These are phyloP conservation scores for Furculomyces boomerangus DNA, from an alignment of 371 early-diverging fungal genomes.

Conservation along the genomic window DNA sequence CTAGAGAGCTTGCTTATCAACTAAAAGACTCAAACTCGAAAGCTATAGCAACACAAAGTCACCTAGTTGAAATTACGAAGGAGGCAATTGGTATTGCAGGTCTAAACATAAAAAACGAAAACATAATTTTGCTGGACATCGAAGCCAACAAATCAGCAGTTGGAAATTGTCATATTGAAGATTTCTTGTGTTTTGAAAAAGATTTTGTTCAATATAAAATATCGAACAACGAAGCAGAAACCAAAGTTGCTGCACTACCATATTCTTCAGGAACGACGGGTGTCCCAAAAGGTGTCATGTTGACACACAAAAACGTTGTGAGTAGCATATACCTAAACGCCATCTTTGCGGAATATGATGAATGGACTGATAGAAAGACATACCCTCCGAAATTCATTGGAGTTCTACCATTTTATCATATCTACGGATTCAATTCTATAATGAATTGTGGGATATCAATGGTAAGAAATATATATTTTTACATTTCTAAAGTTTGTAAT, in stretches of 20 bases:
- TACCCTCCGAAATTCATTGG: background rate
- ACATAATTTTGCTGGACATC: background rate
- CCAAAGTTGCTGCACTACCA: constrained; percentile 47
- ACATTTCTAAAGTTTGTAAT: background rate
- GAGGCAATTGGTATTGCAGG: constrained; percentile 9
- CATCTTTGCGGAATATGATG: background rate
- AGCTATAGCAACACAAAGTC: constrained; percentile 9
- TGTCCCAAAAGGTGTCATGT: constrained; percentile 35
- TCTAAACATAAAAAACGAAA: background rate
- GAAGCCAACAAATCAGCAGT: background rate
- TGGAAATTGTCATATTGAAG: background rate
- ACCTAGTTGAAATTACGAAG: constrained; percentile 4
- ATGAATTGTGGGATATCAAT: constrained; percentile 8
- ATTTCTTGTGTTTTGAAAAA: background rate
- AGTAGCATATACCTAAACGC: constrained; percentile 21
- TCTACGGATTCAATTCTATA: constrained; percentile 33
- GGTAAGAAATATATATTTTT: constrained; percentile 15
- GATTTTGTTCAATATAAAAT: background rate
- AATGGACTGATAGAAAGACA: background rate
- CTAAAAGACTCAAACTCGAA: constrained; percentile 12
- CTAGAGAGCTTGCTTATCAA: constrained; percentile 40
- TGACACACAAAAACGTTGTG: constrained; percentile 38
- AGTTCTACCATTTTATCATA: constrained; percentile 51
- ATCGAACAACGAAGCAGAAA: background rate
- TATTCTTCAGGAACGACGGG: constrained; percentile 79